Base-by-base conservation (phyloP, 805 yeast species). In the Ascoidea tarda region DNA sequence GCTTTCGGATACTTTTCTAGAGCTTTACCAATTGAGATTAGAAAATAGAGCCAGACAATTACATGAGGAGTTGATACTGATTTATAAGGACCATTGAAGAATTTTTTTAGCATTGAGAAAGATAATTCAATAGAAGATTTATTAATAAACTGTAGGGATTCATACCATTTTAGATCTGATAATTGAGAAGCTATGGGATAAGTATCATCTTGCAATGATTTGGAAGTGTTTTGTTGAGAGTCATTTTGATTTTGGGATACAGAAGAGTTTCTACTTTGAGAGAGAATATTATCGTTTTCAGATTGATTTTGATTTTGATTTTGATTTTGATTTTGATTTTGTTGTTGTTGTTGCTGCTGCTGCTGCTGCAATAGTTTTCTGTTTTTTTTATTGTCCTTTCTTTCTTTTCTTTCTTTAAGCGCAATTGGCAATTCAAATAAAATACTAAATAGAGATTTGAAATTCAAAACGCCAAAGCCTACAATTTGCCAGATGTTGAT, bases 31-130 rank as follows among this genome's bases (percentile, higher is more conserved):
- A 83, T 68, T 0, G 91, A 73, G 10, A 81, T 69, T 28, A 87
- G 66, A 59, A 84, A 87, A 60, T 87, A 84, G 6, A 84, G 66
- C 88, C 91, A 85, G 1, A 88, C 83, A 48, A 86, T 72, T 2
- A 82, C 72, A 69, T 87, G 95, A 10, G 90, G 82, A 4, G 84
- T 73, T 1, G 87, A 79, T 6, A 82, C 76, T 54, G 82, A 79
- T 47, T 78, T 72, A 47, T 71, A 54, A 2, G 95, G 93, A 0
- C 93, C 91, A 54, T 73, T 70, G 45, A 84, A 64, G 61, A 84
- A 86, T 54, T 81, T 81, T 57, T 74, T 74, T 49, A 85, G 63
- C 62, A 85, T 85, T 55, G 82, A 72, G 70, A 82, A 75, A n/a
- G 86, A 75, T 54, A 87, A 71, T 59, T 82, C 84, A 47, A 84